phyloP scores from a whole-genome alignment of 805 yeast genomes.

The Yarrowia deformans region DNA sequence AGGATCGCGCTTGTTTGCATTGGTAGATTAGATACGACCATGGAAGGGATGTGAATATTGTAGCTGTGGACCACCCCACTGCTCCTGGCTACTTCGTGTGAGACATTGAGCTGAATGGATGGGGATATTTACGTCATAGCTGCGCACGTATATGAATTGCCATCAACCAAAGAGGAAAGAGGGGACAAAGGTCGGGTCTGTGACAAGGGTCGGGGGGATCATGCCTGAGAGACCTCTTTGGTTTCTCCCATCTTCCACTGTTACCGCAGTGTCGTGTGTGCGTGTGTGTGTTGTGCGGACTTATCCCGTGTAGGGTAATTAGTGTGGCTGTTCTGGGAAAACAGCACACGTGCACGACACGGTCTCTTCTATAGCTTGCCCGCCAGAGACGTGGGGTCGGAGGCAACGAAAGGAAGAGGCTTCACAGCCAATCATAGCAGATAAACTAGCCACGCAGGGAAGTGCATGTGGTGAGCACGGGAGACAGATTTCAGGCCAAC shows the following conservation, averaged over 20 bases:
- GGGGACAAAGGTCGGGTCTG: not conserved
- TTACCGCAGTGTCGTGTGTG: not conserved
- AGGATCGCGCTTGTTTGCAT: too few species aligned
- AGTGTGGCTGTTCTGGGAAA: not conserved
- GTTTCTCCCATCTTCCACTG: not conserved
- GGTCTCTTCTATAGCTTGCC: constrained; percentile 12
- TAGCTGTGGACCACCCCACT: not conserved
- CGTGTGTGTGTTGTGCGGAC: too few species aligned
- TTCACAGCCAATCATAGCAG: constrained; percentile 13
- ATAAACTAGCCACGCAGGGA: constrained; percentile 36
- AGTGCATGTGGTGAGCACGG: constrained; percentile 34
- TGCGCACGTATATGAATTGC: not conserved
- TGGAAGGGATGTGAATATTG: not conserved
- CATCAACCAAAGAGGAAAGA: not conserved
- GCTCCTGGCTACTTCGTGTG: not conserved
- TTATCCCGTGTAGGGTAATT: not conserved
- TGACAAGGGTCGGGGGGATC: not conserved
- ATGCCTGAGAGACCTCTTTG: too few species aligned
- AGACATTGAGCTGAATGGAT: not conserved
- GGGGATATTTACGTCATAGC: not conserved
- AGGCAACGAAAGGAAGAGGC: not conserved
- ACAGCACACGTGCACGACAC: constrained; percentile 26
- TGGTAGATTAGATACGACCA: too few species aligned
- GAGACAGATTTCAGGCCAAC: constrained; percentile 5
- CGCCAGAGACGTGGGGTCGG: constrained; percentile 20